Conservation (phyloP, 345 rosid species). For the Geranium brycei region DNA sequence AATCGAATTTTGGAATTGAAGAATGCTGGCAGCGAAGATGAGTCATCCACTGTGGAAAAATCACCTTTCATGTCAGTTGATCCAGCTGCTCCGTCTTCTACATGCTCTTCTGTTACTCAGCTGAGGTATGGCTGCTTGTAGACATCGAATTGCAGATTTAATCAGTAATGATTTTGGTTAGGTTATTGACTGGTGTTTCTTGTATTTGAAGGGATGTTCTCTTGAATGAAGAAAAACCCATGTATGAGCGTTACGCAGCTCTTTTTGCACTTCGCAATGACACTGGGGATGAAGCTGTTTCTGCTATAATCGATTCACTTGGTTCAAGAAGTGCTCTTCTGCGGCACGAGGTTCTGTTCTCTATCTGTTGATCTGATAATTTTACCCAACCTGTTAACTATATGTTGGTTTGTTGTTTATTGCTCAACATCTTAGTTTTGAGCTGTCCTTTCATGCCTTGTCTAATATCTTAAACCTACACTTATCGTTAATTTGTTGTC, state of each 20-base stretch:
- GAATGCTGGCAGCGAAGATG: constrained; percentile 12
- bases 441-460: background rate
- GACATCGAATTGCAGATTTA: too few species aligned
- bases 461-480: constrained; percentile 2
- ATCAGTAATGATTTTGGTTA: constrained; percentile 7
- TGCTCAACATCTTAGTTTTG: background rate
- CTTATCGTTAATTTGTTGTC: background rate
- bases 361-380: too few species aligned
- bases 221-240: constrained; percentile 66
- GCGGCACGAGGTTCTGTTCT: constrained; percentile 57
- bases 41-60: constrained; percentile 19
- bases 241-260: constrained; percentile 91
- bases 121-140: constrained; percentile 37
- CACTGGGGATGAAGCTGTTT: constrained; percentile 72
- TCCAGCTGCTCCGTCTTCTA: constrained; percentile 73
- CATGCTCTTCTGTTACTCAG: constrained; percentile 46
- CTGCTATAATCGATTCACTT: constrained; percentile 72
- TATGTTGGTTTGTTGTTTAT: background rate
- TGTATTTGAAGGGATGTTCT: constrained; percentile 53
- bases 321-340: constrained; percentile 67
- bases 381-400: background rate
- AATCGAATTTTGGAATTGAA: constrained; percentile 58
- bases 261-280: constrained; percentile 76
- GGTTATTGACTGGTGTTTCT: constrained; percentile 16
- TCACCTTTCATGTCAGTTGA: constrained; percentile 91